These are phyloP conservation scores for Ochetophila trinervis DNA, from an alignment of 306 rosid species.

Conservation along the genomic window DNA sequence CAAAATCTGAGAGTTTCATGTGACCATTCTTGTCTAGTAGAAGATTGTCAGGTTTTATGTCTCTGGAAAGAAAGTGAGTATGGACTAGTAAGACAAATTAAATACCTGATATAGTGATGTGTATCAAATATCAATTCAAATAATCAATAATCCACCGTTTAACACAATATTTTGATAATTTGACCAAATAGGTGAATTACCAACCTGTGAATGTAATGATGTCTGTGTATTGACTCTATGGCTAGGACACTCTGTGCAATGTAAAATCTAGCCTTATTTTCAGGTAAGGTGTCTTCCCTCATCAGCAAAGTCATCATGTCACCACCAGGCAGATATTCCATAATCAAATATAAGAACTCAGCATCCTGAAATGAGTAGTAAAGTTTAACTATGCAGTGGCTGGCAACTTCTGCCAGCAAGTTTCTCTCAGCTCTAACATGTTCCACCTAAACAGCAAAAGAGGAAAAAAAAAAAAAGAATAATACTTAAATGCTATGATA, in stretches of 20 bases:
- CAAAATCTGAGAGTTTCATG: constrained; percentile 99
- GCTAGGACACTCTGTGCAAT: constrained; percentile 97
- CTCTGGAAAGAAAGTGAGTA: constrained; percentile 52
- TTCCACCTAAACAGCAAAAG: constrained; percentile 65
- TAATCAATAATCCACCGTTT: constrained; percentile 16
- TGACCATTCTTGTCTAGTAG: constrained; percentile 90
- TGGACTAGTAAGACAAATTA: constrained; percentile 21
- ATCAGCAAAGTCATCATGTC: constrained; percentile 95
- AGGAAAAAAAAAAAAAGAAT: constrained; percentile 3
- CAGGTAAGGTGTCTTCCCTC: constrained; percentile 92
- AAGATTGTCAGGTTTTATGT: constrained; percentile 96
- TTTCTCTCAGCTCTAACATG: constrained; percentile 99
- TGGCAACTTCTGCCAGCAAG: constrained; percentile 97
- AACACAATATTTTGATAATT: constrained; percentile 12
- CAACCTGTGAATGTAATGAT: constrained; percentile 95
- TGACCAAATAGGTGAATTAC: constrained; percentile 17
- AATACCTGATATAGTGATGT: constrained; percentile 23
- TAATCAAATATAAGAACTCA: constrained; percentile 83
- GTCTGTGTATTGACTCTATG: constrained; percentile 94
- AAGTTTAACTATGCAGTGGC: constrained; percentile 97
- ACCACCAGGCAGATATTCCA: constrained; percentile 99
- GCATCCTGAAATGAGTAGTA: constrained; percentile 97
- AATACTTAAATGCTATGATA: background rate
- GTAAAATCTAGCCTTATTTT: constrained; percentile 81
- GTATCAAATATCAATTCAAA: constrained; percentile 3